Evolutionary conservation across 2,329 filamentous ascomycete genomes (phyloP).

Genomic region (Ceratocystis eucalypticola): DNA sequence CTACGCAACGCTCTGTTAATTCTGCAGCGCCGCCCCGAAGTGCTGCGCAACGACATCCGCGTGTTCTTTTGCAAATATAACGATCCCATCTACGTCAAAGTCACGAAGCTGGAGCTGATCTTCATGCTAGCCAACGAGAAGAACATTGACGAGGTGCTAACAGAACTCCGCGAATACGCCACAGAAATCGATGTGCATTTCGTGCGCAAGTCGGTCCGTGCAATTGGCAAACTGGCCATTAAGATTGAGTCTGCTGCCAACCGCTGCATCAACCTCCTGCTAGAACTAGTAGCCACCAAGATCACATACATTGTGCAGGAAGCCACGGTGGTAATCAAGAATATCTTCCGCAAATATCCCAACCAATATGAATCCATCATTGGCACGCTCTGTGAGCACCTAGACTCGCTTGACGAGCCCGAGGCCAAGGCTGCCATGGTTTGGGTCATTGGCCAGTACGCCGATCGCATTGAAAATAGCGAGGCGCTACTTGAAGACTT

Average conservation of each 20-base stretch:
- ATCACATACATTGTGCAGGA: constrained; percentile 98
- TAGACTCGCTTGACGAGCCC: constrained; percentile 91
- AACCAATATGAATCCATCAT: constrained; percentile 99
- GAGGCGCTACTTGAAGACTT: constrained; percentile 92
- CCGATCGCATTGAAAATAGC: constrained; percentile 91
- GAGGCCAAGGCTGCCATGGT: constrained; percentile 98
- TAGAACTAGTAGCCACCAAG: constrained; percentile 94
- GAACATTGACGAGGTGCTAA: constrained; percentile 90
- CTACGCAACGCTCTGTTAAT: constrained; percentile 89
- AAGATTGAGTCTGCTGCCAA: constrained; percentile 93
- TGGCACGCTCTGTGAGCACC: constrained; percentile 82
- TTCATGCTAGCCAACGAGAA: constrained; percentile 96
- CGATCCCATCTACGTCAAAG: constrained; percentile 98
- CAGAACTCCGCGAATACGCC: constrained; percentile 88
- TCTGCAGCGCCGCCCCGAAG: constrained; percentile 80
- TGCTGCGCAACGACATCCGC: constrained; percentile 87
- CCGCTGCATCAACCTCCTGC: constrained; percentile 79
- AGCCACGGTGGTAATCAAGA: constrained; percentile 94
- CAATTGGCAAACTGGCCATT: constrained; percentile 94
- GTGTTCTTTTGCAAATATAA: constrained; percentile 99
- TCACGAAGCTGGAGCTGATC: constrained; percentile 94
- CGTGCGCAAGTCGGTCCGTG: constrained; percentile 90
- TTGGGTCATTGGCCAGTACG: constrained; percentile 98
- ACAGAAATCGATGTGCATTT: constrained; percentile 99
- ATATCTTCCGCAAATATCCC: constrained; percentile 98